phyloP scores from a whole-genome alignment of 345 rosid genomes.

The Turritis glabra region DNA sequence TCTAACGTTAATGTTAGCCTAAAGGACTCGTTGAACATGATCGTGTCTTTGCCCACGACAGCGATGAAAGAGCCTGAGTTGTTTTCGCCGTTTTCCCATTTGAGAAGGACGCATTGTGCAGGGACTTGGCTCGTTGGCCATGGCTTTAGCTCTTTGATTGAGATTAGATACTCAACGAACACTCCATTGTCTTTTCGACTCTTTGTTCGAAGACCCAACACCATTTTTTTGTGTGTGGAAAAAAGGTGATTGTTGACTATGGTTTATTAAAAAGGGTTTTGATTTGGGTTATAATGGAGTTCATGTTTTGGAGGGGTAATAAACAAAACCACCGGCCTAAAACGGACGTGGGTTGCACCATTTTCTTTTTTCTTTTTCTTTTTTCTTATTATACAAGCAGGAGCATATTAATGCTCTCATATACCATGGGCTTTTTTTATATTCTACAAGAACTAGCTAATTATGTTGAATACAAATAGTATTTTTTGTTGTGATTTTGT shows the following conservation, averaged over 20 bases:
- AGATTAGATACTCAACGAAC: conserved; percentile 37
- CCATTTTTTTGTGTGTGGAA: conserved; percentile 14
- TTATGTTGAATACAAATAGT: background rate
- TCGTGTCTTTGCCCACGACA: conserved; percentile 53
- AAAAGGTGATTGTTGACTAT: conserved; percentile 3
- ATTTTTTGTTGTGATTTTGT: background rate
- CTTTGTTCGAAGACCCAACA: conserved; percentile 40
- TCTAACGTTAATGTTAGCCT: conserved; percentile 55
- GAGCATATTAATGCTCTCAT: background rate
- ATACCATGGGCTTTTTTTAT: background rate
- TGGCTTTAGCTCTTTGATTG: conserved; percentile 66
- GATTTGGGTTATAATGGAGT: conserved; percentile 35
- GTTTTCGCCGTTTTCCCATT: conserved; percentile 77
- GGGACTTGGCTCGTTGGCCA: conserved; percentile 69
- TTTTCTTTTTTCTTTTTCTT: background rate
- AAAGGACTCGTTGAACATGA: conserved; percentile 65
- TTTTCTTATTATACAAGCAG: background rate
- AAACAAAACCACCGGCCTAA: conserved; percentile 38
- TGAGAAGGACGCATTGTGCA: conserved; percentile 59
- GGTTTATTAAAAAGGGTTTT: background rate
- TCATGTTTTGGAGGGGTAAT: conserved; percentile 28
- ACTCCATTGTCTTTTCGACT: conserved; percentile 41
- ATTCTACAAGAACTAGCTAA: background rate
- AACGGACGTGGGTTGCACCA: conserved; percentile 38
- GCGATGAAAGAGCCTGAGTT: conserved; percentile 64